phyloP scores from a whole-genome alignment of 306 rosid species.

The Myrica gale region DNA sequence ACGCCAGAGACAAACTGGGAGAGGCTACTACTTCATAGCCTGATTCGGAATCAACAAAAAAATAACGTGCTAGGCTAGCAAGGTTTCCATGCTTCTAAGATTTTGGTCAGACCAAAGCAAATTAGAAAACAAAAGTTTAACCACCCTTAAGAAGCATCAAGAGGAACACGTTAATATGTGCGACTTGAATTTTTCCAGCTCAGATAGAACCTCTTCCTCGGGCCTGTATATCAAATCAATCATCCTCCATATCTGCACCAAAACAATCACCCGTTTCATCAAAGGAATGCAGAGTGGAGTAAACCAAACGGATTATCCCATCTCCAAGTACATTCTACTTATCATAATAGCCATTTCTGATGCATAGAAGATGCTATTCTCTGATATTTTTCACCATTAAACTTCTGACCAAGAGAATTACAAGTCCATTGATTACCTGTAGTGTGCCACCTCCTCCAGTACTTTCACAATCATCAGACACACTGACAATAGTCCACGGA shows the following conservation, averaged over 20 bases:
- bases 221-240: constrained; percentile 65
- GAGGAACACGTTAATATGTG: constrained; percentile 32
- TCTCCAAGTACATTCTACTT: not conserved
- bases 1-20: not conserved
- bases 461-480: constrained; percentile 91
- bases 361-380: not conserved
- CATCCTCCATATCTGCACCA: constrained; percentile 70
- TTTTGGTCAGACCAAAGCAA: not conserved
- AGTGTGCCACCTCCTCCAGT: constrained; percentile 89
- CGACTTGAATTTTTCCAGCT: constrained; percentile 47
- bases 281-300: not conserved
- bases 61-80: not conserved
- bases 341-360: not conserved
- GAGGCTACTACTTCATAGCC: not conserved
- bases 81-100: not conserved
- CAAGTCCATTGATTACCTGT: constrained; percentile 52
- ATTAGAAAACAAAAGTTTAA: not conserved
- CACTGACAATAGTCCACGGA: constrained; percentile 97
- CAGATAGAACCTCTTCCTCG: constrained; percentile 52
- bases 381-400: not conserved
- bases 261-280: not conserved
- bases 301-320: not conserved
- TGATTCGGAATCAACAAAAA: not conserved
- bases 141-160: constrained; percentile 1
- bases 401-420: not conserved